Conservation (phyloP, 768 basidiomycete species). For the Leccinum ochraceum region DNA sequence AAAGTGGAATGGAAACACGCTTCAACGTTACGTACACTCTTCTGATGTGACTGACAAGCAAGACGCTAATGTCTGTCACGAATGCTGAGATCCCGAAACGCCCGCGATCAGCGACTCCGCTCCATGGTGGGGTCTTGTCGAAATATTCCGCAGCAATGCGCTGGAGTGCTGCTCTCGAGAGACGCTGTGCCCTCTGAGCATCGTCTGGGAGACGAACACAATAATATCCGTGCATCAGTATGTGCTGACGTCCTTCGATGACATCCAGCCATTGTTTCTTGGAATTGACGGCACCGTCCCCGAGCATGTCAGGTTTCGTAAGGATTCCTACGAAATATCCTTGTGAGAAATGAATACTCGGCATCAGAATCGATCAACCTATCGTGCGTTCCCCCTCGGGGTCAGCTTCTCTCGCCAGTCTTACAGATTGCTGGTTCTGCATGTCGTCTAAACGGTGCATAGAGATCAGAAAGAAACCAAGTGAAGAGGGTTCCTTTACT, state of each 20-base stretch:
- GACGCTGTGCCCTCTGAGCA: constrained; percentile 42
- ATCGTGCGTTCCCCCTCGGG: constrained; percentile 59
- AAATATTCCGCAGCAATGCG: constrained; percentile 47
- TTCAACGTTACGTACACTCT: constrained; percentile 42
- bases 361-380: constrained; percentile 38
- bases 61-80: constrained; percentile 50
- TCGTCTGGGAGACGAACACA: constrained; percentile 69
- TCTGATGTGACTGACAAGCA: constrained; percentile 54
- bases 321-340: constrained; percentile 50
- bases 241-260: constrained; percentile 47
- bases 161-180: constrained; percentile 41
- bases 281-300: constrained; percentile 41
- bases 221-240: constrained; percentile 59
- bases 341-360: neutral
- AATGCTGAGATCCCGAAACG: constrained; percentile 59
- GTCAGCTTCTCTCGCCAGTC: constrained; percentile 54
- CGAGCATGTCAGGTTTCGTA: constrained; percentile 67
- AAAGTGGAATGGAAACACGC: neutral
- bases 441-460: constrained; percentile 54
- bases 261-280: constrained; percentile 51
- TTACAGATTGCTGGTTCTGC: constrained; percentile 60
- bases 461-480: neutral
- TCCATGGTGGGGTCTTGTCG: constrained; percentile 54
- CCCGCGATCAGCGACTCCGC: constrained; percentile 38
- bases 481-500: neutral